phyloP scores from a whole-genome alignment of 306 rosid genomes.

The Quercus suber region DNA sequence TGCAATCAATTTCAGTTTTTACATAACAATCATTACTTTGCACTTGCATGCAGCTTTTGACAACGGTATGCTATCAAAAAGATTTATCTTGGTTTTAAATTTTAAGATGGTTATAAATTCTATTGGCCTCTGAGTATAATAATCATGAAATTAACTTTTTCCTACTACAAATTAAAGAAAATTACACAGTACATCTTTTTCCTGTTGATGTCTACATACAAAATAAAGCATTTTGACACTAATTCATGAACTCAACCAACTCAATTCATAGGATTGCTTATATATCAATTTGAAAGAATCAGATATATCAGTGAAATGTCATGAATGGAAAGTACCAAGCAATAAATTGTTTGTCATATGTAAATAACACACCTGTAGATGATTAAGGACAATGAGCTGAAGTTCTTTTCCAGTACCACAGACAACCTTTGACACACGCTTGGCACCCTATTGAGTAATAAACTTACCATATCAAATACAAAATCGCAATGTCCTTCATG shows the following conservation, averaged over 20 bases:
- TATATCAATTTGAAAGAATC: not conserved
- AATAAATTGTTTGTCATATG: not conserved
- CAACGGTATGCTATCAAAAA: not conserved
- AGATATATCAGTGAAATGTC: not conserved
- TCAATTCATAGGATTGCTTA: not conserved
- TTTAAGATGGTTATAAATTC: not conserved
- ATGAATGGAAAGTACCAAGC: conserved; percentile 10
- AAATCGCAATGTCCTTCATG: conserved; percentile 5
- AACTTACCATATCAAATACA: conserved; percentile 32
- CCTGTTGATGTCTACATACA: not conserved
- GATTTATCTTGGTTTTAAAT: not conserved
- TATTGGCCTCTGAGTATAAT: not conserved
- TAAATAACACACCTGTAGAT: conserved; percentile 72
- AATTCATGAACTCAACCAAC: not conserved
- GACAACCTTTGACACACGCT: conserved; percentile 84
- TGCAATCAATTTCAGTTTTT: not conserved
- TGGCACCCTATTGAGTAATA: conserved; percentile 64
- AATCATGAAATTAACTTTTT: not conserved
- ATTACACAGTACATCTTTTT: not conserved
- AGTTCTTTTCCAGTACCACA: conserved; percentile 93
- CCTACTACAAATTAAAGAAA: not conserved
- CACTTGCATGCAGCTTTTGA: not conserved
- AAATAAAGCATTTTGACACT: not conserved
- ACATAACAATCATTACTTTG: not conserved
- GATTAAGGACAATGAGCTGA: conserved; percentile 82